Base-by-base conservation (phyloP, 306 rosid species). In the Cucumis melo region DNA sequence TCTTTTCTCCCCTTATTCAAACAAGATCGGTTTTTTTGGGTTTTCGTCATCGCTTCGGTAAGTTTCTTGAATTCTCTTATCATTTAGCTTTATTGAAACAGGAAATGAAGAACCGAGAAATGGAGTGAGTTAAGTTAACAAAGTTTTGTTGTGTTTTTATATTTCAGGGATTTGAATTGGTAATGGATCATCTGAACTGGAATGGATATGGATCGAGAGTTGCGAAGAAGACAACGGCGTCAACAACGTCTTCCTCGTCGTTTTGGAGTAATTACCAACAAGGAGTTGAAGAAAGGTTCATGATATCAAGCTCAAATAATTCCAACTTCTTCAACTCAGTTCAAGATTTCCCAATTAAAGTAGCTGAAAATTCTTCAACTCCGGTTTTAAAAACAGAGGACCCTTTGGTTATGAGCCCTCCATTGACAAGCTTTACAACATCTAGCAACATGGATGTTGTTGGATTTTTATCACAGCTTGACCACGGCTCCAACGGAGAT, bases 181-280 rank as follows among this genome's bases (percentile, higher is more conserved):
- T n/a, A 13, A 93, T 93, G 98, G 97, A 90, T 67, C 81, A 75
- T 79, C 17, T 84, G 78, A 82, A 55, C 29, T 88, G 96, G 92
- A 86, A 82, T 67, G 85, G 85, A 17, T 82, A 80, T 56, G 83
- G 85, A 20, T 81, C 91, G 21, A 78, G 83, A 80, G 42, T 60
- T 42, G 64, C 36, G 20, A 57, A 63, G 41, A 84, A 73, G 70
- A 71, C 86, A 58, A 59, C 83, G 3, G 70, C 84, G 62, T 5
- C 79, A 29, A 42, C 36, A 32, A 1, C 16, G 54, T 48, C 55
- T 0, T 82, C 87, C 46, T 70, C 80, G 4, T 80, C 85, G 71
- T 11, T 81, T 51, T 87, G 96, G 91, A 89, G 80, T 78, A 68
- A 81, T 72, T 89, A 78, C 63, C 87, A 79, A 60, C 83, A 78